phyloP scores from a whole-genome alignment of 169 alveolate species.

The Eimeria tenella region DNA sequence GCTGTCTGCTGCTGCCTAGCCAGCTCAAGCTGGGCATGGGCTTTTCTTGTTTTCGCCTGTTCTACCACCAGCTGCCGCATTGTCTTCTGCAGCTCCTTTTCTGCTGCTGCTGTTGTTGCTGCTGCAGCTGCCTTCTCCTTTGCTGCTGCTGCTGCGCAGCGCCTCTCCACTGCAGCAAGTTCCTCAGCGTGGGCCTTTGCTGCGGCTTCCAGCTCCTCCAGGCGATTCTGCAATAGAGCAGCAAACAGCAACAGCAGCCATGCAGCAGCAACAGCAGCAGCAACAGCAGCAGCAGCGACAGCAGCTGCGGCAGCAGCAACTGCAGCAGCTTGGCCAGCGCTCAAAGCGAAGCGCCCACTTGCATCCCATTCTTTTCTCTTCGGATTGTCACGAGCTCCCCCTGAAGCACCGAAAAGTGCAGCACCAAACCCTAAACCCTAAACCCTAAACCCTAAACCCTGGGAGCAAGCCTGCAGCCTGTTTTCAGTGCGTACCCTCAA shows the following conservation, averaged over 20 bases:
- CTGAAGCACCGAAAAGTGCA: not conserved
- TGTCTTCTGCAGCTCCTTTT: constrained; percentile 37
- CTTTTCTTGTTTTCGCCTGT: constrained; percentile 26
- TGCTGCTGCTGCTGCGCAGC: constrained; percentile 22
- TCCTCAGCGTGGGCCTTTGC: constrained; percentile 6
- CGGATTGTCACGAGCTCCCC: constrained; percentile 30
- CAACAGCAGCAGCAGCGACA: not conserved
- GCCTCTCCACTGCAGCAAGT: constrained; percentile 13
- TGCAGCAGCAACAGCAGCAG: constrained; percentile 24
- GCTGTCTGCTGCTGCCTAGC: not conserved
- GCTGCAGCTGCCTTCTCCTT: constrained; percentile 53
- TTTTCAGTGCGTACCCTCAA: not conserved
- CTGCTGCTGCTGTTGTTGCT: constrained; percentile 33
- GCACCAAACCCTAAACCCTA: not conserved
- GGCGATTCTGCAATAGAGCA: not conserved
- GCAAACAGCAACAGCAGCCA: not conserved
- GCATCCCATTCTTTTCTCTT: not conserved
- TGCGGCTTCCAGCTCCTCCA: constrained; percentile 34
- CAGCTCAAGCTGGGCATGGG: constrained; percentile 19
- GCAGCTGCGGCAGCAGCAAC: constrained; percentile 32
- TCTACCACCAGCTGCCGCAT: constrained; percentile 25
- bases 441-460: not conserved
- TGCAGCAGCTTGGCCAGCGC: not conserved
- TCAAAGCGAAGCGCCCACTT: not conserved
- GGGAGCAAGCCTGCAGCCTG: not conserved